A percentile compares a stretch with the other conserved stretches of the same genome.
Conservation (phyloP, 2,329 filamentous ascomycete species). For the Cladophialophora exuberans region DNA sequence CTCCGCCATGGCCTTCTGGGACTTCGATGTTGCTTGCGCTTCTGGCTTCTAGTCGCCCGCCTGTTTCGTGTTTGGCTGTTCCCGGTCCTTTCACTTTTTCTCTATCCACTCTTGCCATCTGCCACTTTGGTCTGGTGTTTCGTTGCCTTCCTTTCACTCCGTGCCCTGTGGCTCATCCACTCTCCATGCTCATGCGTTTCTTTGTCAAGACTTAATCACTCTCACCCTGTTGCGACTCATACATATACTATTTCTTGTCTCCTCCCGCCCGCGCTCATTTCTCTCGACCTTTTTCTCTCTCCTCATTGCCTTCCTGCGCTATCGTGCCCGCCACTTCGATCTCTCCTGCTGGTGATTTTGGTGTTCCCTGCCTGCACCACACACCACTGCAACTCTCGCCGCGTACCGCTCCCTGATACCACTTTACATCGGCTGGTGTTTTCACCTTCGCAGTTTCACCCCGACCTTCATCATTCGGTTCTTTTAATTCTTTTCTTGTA, state of each 20-base stretch:
- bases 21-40: constrained; percentile 1
- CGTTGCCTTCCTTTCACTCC: constrained; percentile 11
- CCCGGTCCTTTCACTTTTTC: constrained; percentile 8
- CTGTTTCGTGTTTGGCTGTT: constrained; percentile 11
- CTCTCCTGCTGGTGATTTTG: constrained; percentile 15
- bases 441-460: neutral
- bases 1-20: neutral
- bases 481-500: constrained; percentile 1
- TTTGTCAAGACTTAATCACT: constrained; percentile 16
- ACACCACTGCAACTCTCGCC: constrained; percentile 13
- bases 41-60: constrained; percentile 4
- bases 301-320: constrained; percentile 24
- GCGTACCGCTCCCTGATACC: constrained; percentile 8
- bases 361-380: constrained; percentile 17
- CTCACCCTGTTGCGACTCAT: constrained; percentile 14
- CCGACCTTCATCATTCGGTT: neutral
- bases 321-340: neutral
- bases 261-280: constrained; percentile 22
- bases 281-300: constrained; percentile 23
- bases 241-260: constrained; percentile 26
- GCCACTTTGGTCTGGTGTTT: constrained; percentile 13
- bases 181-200: constrained; percentile 26
- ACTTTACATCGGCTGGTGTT: constrained; percentile 12
- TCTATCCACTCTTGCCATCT: constrained; percentile 12
- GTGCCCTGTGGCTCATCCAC: constrained; percentile 19